phyloP scores from a whole-genome alignment of 129 eudicot genomes.

The Helianthus annuus region DNA sequence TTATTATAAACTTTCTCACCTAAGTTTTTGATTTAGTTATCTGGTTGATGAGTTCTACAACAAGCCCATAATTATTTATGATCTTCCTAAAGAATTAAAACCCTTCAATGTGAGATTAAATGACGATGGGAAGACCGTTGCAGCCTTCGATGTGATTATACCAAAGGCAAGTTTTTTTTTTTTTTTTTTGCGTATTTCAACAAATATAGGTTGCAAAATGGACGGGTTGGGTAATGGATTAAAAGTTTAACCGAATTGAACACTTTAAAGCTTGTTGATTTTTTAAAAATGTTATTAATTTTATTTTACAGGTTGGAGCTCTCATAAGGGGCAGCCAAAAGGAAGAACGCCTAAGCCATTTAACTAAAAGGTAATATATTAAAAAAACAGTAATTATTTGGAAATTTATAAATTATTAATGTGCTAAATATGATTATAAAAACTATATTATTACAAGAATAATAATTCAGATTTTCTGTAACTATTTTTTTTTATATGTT shows the following conservation, averaged over 20 bases:
- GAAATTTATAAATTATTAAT: background rate
- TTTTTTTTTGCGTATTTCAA: background rate
- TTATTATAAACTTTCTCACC: background rate
- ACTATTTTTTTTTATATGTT: slow-evolving; percentile 10
- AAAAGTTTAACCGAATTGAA: too few relatives aligned
- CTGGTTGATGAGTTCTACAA: slow-evolving; percentile 76
- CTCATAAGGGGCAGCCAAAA: slow-evolving; percentile 88
- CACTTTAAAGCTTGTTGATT: slow-evolving; percentile 3
- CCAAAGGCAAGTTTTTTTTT: slow-evolving; percentile 58
- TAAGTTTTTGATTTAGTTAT: slow-evolving; percentile 42
- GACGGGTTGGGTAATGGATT: background rate
- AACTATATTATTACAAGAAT: background rate
- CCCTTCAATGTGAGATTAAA: slow-evolving; percentile 73
- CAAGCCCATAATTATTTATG: slow-evolving; percentile 61
- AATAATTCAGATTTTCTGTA: background rate
- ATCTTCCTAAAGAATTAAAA: slow-evolving; percentile 68
- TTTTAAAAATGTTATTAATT: background rate
- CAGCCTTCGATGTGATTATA: slow-evolving; percentile 72
- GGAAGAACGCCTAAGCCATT: slow-evolving; percentile 66
- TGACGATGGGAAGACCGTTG: slow-evolving; percentile 81
- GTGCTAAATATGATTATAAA: background rate
- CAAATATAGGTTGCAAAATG: background rate
- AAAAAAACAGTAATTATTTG: background rate
- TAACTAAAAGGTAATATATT: slow-evolving; percentile 57
- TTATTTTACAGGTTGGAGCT: slow-evolving; percentile 64